These are phyloP conservation scores for Yamadazyma dushanensis DNA, from an alignment of 1,139 yeast species.

Conservation along the genomic window DNA sequence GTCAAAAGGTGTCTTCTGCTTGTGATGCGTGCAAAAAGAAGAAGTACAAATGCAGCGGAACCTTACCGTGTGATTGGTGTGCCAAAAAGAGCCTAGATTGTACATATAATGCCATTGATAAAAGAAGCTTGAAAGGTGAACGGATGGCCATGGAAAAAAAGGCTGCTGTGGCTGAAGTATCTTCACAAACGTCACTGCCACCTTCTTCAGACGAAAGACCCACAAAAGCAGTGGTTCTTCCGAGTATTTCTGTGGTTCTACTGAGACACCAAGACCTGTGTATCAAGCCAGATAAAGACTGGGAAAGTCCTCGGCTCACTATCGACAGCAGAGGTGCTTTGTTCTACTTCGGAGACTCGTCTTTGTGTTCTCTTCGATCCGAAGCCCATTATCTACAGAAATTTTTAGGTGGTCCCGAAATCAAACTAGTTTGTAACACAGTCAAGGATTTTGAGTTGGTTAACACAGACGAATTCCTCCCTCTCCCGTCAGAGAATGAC, in stretches of 20 bases:
- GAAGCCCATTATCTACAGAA: slow-evolving; percentile 3
- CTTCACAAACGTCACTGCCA: too few species aligned
- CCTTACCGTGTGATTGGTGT: slow-evolving; percentile 29
- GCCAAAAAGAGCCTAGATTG: slow-evolving; percentile 25
- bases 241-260: neutral
- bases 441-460: neutral
- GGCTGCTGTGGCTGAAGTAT: neutral
- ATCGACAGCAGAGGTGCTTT: neutral
- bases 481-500: neutral
- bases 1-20: slow-evolving; percentile 39
- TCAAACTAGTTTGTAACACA: neutral
- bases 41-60: slow-evolving; percentile 36
- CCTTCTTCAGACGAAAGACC: neutral
- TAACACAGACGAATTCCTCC: neutral
- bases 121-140: slow-evolving; percentile 29
- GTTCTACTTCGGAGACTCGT: slow-evolving; percentile 1
- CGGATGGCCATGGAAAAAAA: slow-evolving; percentile 17
- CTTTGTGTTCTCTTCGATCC: neutral
- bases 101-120: slow-evolving; percentile 26
- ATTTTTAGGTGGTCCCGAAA: neutral
- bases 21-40: slow-evolving; percentile 41
- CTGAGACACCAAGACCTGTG: neutral
- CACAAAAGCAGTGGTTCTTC: neutral
- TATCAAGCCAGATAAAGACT: neutral
- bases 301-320: neutral